Evolutionary conservation across 1,139 yeast species (phyloP).

Genomic region (Pichia sp.): DNA sequence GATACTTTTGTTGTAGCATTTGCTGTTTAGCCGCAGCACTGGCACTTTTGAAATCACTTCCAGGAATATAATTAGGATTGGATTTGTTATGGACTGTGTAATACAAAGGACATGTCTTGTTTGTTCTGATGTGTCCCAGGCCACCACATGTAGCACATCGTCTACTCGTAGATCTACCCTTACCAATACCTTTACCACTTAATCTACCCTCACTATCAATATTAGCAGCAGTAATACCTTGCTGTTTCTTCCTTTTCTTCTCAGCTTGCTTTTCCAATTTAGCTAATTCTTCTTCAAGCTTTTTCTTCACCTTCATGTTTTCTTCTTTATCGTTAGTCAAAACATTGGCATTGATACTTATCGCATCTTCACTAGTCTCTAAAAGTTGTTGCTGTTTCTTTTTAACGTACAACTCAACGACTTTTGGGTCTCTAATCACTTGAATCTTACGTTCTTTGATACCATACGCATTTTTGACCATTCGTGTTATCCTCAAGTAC

Average conservation of each 20-base stretch:
- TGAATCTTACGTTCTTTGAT: slow-evolving; percentile 78
- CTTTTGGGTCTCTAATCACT: slow-evolving; percentile 72
- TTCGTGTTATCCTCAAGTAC: slow-evolving; percentile 69
- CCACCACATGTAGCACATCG: slow-evolving; percentile 95
- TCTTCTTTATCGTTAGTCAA: slow-evolving; percentile 84
- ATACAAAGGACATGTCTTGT: slow-evolving; percentile 85
- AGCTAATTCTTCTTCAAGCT: slow-evolving; percentile 79
- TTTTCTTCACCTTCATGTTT: slow-evolving; percentile 68
- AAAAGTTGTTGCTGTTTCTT: slow-evolving; percentile 55
- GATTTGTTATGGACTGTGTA: slow-evolving; percentile 27
- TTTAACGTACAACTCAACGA: slow-evolving; percentile 78
- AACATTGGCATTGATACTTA: slow-evolving; percentile 47
- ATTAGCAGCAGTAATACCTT: slow-evolving; percentile 42
- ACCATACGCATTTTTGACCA: slow-evolving; percentile 79
- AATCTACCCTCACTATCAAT: slow-evolving; percentile 32
- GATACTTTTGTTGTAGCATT: too few species aligned
- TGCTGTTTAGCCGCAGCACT: background rate
- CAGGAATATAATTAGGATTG: slow-evolving; percentile 26
- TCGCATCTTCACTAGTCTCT: slow-evolving; percentile 41
- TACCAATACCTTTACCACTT: slow-evolving; percentile 60
- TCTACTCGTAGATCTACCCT: slow-evolving; percentile 73
- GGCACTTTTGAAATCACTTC: slow-evolving; percentile 14
- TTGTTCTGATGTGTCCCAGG: slow-evolving; percentile 88
- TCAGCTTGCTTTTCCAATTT: slow-evolving; percentile 71
- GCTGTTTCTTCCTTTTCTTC: slow-evolving; percentile 30